Evolutionary conservation across 2,329 filamentous ascomycete genomes (phyloP).

Genomic region (Fusarium haematococcum): DNA sequence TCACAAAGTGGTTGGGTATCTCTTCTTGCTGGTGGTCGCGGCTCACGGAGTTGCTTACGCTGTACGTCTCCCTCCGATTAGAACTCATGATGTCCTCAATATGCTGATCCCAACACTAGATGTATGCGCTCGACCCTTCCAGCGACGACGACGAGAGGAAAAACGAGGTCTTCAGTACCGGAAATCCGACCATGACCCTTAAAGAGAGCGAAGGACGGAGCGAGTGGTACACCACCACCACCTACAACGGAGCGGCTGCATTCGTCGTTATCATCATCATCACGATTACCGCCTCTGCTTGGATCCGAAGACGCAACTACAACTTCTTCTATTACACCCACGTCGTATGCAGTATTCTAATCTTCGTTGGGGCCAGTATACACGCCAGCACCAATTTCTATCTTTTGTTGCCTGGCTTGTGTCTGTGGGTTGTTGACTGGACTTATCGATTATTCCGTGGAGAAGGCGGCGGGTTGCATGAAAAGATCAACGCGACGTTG

Average conservation of each 20-base stretch:
- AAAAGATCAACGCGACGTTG: not conserved
- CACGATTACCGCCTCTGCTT: slow-evolving; percentile 4
- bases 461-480: not conserved
- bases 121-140: slow-evolving; percentile 8
- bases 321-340: slow-evolving; percentile 19
- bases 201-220: slow-evolving; percentile 8
- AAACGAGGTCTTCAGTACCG: not conserved
- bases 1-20: slow-evolving; percentile 8
- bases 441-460: slow-evolving; percentile 2
- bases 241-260: slow-evolving; percentile 4
- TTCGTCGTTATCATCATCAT: slow-evolving; percentile 1
- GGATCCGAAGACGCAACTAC: slow-evolving; percentile 6
- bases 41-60: slow-evolving; percentile 13
- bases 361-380: slow-evolving; percentile 3
- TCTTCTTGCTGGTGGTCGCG: not conserved
- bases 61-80: not conserved
- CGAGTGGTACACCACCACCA: slow-evolving; percentile 11
- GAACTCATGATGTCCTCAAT: not conserved
- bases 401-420: slow-evolving; percentile 7
- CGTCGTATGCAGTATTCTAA: not conserved
- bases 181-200: slow-evolving; percentile 17
- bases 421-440: slow-evolving; percentile 11
- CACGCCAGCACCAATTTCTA: slow-evolving; percentile 22
- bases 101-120: not conserved
- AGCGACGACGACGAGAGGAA: slow-evolving; percentile 1